Base-by-base conservation (phyloP, 345 rosid species). In the Cardamine occulta region DNA sequence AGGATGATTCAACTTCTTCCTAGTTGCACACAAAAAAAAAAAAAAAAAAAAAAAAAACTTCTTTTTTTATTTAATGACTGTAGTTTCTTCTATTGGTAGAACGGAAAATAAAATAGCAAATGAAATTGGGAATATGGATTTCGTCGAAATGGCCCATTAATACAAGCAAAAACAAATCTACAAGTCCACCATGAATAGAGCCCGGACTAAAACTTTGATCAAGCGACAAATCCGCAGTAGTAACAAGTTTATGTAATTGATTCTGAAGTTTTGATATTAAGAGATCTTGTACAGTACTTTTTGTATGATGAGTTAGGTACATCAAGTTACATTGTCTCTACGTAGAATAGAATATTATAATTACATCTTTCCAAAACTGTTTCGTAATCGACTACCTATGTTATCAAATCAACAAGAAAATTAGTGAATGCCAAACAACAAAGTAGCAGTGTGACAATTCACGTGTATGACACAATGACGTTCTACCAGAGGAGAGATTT, bases 381-480 rank as follows among this genome's bases (percentile, higher is more conserved):
- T 26, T 55, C 12, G 37, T 55, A 55, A 14, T 14, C 35, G 9
- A 9, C 17, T 56, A 17, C 10, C 10, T 29, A 2, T 63, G 24
- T 45, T 10, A 23, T 66, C 19, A 31, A 21, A 66, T 0, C 42
- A 18, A 51, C 18, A 31, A 23, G 12, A 40, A 42, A 68, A 12
- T 2, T 21, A 17, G 17, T 28, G 42, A 28, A 40, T 8, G 54
- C 18, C 13, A 14, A 40, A n/a, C 13, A 31, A 44, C 34, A 26
- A 26, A 37, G 29, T 55, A 56, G 54, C 15, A 17, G 63, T 18
- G 55, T 68, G 52, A 70, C 47, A 54, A 10, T 42, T 69, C 55
- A 56, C 54, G 55, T 69, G 39, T 42, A 28, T 18, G 23, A 17
- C 56, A 14, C 23, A 19, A 31, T 70, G 24, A 45, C 34, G 37